A percentile compares a stretch with the other conserved stretches of the same genome.
Conservation (phyloP, 2,329 filamentous ascomycete genomes). For the Colletotrichum liaoningense region DNA sequence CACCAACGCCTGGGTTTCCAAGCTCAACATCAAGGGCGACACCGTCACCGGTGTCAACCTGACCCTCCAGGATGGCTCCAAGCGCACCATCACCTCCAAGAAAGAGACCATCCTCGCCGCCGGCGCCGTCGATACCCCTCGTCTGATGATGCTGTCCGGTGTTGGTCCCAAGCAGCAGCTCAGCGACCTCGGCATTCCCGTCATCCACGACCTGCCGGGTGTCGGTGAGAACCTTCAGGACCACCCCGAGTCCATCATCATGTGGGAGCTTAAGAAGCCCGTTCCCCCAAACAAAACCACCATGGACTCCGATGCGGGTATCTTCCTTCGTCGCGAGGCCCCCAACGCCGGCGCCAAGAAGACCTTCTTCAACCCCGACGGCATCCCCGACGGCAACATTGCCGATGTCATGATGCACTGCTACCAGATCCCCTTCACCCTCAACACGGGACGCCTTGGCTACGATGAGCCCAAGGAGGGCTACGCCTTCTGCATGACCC, state of each 20-base stretch:
- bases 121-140: slow-evolving; percentile 84
- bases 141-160: slow-evolving; percentile 69
- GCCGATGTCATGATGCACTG: slow-evolving; percentile 97
- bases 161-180: slow-evolving; percentile 67
- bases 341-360: slow-evolving; percentile 72
- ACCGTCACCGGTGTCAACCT: slow-evolving; percentile 80
- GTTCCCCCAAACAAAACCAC: slow-evolving; percentile 82
- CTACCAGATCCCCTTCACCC: slow-evolving; percentile 93
- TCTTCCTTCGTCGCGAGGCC: slow-evolving; percentile 84
- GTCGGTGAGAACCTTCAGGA: slow-evolving; percentile 72
- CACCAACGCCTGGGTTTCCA: slow-evolving; percentile 89
- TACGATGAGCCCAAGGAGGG: slow-evolving; percentile 73
- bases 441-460: slow-evolving; percentile 85
- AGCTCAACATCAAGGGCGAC: slow-evolving; percentile 77
- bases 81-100: slow-evolving; percentile 63
- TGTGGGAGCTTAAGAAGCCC: slow-evolving; percentile 83
- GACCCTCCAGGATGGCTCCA: slow-evolving; percentile 65
- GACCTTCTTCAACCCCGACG: slow-evolving; percentile 59
- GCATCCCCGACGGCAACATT: slow-evolving; percentile 74
- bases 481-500: slow-evolving; percentile 93
- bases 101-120: slow-evolving; percentile 82
- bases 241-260: slow-evolving; percentile 68
- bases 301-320: slow-evolving; percentile 90
- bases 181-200: slow-evolving; percentile 61
- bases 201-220: slow-evolving; percentile 68